Conservation (phyloP, 805 yeast species). For the Maudiozyma serrabonitensis region DNA sequence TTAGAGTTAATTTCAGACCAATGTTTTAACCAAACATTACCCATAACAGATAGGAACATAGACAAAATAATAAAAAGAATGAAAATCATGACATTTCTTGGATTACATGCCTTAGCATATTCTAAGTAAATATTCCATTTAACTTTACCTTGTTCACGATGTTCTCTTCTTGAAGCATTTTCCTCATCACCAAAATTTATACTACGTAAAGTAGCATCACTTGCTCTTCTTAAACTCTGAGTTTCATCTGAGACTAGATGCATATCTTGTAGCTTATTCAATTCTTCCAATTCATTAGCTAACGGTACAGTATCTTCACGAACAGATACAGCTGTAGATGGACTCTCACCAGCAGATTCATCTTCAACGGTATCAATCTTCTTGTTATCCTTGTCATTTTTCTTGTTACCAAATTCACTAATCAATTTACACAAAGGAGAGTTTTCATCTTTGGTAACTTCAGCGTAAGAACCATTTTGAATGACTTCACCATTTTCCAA, state of each 20-base stretch:
- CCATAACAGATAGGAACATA: slow-evolving; percentile 51
- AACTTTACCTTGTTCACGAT: slow-evolving; percentile 87
- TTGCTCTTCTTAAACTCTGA: slow-evolving; percentile 51
- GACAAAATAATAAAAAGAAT: slow-evolving; percentile 46
- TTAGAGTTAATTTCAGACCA: slow-evolving; percentile 89
- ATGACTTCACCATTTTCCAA: slow-evolving; percentile 57
- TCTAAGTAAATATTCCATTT: slow-evolving; percentile 75
- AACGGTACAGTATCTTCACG: slow-evolving; percentile 21
- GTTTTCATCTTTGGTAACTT: slow-evolving; percentile 34
- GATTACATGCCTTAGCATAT: slow-evolving; percentile 83
- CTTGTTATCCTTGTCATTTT: slow-evolving; percentile 11
- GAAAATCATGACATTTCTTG: slow-evolving; percentile 50
- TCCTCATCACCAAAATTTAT: slow-evolving; percentile 31
- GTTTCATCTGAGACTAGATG: slow-evolving; percentile 26
- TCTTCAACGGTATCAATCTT: not conserved
- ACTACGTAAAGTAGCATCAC: slow-evolving; percentile 33
- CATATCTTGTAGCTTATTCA: slow-evolving; percentile 20
- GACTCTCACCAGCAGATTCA: slow-evolving; percentile 1
- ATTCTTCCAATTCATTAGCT: slow-evolving; percentile 25
- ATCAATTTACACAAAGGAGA: slow-evolving; percentile 47
- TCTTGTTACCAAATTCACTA: slow-evolving; percentile 49
- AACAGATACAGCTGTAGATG: slow-evolving; percentile 9
- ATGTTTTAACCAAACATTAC: slow-evolving; percentile 89
- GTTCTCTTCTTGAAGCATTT: slow-evolving; percentile 45
- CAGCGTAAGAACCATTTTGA: slow-evolving; percentile 56